Evolutionary conservation across 2,329 filamentous ascomycete species (phyloP).

Genomic region (Aciculosporium take): DNA sequence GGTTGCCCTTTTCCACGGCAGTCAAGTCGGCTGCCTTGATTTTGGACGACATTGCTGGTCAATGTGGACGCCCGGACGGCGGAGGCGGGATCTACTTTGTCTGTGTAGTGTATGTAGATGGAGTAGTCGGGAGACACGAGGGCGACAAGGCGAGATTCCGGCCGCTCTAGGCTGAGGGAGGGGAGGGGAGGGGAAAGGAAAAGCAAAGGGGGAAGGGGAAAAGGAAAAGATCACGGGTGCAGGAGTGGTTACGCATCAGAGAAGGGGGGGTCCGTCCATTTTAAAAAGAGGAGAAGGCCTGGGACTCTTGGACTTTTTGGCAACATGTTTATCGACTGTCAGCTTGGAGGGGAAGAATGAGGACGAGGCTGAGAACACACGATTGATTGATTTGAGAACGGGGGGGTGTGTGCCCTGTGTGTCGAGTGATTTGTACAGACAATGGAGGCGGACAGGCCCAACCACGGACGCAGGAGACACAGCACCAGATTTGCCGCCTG

Average conservation of each 20-base stretch:
- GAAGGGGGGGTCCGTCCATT: neutral
- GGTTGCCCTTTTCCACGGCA: slow-evolving; percentile 10
- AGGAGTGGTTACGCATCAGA: neutral
- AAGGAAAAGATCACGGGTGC: neutral
- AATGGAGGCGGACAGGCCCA: slow-evolving; percentile 1
- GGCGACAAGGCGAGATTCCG: neutral
- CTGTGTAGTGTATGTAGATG: neutral
- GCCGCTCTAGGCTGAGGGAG: neutral
- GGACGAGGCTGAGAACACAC: neutral
- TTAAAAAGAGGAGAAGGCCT: neutral
- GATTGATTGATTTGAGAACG: too few species aligned
- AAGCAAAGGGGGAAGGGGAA: neutral
- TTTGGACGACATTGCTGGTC: slow-evolving; percentile 11
- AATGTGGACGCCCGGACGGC: neutral
- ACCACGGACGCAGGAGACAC: too few species aligned
- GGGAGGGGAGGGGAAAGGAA: neutral
- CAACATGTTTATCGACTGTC: slow-evolving; percentile 5
- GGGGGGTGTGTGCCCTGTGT: slow-evolving; percentile 1
- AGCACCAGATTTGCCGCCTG: slow-evolving; percentile 1
- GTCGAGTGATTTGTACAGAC: neutral
- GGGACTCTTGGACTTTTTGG: slow-evolving; percentile 2
- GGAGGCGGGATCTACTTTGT: neutral
- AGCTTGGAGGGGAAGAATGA: slow-evolving; percentile 1
- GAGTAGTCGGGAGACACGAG: neutral
- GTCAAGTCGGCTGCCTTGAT: slow-evolving; percentile 7